Evolutionary conservation across 2,329 filamentous ascomycete species (phyloP).

Genomic region (Penicillium vulpinum): DNA sequence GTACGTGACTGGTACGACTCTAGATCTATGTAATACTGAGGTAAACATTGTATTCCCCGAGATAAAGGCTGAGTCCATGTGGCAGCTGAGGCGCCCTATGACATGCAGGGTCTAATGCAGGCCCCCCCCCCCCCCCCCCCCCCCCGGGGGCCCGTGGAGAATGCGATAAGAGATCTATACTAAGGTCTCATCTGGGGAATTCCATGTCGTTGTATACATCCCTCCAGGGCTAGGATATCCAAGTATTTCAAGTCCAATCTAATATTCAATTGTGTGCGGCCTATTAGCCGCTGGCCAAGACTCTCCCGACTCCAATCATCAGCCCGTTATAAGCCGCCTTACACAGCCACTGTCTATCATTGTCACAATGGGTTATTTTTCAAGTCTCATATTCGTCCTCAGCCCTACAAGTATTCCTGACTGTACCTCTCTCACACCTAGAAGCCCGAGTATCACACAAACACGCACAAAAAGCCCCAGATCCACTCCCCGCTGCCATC

Average conservation of each 20-base stretch:
- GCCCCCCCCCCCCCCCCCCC: slow-evolving; percentile 17
- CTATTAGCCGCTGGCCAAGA: slow-evolving; percentile 7
- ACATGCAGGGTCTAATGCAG: slow-evolving; percentile 15
- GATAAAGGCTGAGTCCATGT: neutral
- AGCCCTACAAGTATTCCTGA: neutral
- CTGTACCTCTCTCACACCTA: neutral
- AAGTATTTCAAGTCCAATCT: neutral
- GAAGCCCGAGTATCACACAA: neutral
- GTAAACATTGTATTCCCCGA: neutral
- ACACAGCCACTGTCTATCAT: neutral
- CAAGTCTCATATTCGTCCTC: neutral
- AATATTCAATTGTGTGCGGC: neutral
- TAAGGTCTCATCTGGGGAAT: neutral
- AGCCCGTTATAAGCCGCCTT: neutral
- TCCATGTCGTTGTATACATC: neutral
- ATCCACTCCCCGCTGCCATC: neutral
- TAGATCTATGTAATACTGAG: neutral
- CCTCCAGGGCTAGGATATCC: neutral
- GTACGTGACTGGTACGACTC: neutral
- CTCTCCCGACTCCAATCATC: slow-evolving; percentile 1
- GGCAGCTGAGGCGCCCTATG: slow-evolving; percentile 1
- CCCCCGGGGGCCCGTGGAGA: slow-evolving; percentile 15
- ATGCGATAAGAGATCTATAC: slow-evolving; percentile 11
- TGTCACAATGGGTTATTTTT: neutral
- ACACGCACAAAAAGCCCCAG: neutral